Conservation (phyloP, 805 yeast genomes). For the Saccharomycopsis olivae region DNA sequence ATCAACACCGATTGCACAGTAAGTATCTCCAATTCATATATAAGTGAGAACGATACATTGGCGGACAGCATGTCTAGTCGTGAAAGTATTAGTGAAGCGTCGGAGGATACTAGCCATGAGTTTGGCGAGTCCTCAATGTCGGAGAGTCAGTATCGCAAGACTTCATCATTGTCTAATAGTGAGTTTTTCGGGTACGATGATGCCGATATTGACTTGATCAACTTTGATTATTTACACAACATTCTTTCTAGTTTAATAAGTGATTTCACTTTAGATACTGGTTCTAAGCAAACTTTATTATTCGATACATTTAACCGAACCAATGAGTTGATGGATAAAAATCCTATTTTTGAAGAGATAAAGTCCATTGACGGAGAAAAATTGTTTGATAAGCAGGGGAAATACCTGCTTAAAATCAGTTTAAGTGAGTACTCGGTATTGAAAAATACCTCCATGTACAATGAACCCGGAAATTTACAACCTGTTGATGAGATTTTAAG, state of each 20-base stretch:
- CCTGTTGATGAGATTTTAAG: neutral
- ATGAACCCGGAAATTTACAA: too few species aligned
- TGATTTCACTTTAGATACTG: neutral
- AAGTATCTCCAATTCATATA: constrained; percentile 3
- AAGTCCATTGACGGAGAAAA: neutral
- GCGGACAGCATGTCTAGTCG: constrained; percentile 9
- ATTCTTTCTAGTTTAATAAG: constrained; percentile 7
- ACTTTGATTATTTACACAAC: constrained; percentile 14
- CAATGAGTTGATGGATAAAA: constrained; percentile 4
- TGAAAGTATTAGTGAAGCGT: constrained; percentile 1
- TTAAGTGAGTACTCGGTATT: constrained; percentile 10
- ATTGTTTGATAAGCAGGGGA: too few species aligned
- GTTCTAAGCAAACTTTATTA: neutral
- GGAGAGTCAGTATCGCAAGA: constrained; percentile 10
- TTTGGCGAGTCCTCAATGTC: neutral
- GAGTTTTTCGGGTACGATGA: constrained; percentile 15
- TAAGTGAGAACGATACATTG: constrained; percentile 15
- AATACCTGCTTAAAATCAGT: neutral
- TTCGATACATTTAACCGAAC: constrained; percentile 9
- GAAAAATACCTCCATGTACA: constrained; percentile 5
- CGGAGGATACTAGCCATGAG: neutral
- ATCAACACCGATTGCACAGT: neutral
- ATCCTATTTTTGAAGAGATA: constrained; percentile 12
- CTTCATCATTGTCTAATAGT: constrained; percentile 6
- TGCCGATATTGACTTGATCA: constrained; percentile 12